Evolutionary conservation across 371 early-diverging fungal genomes (phyloP).

Genomic region (Rhizopus delemar): DNA sequence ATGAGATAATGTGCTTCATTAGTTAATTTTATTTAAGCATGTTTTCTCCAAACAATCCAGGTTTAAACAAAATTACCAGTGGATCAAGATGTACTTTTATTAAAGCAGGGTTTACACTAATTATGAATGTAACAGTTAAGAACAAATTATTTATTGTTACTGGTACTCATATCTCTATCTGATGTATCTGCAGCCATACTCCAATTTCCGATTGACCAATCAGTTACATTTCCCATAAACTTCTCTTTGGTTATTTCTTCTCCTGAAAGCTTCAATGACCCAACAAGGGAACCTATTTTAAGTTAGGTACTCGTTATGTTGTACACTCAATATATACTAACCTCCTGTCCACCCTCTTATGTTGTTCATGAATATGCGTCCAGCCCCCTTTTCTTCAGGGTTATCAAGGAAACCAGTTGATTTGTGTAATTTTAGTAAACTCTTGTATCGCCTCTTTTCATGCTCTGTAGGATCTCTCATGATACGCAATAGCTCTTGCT

Average conservation of each 20-base stretch:
- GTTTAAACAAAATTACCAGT: no score
- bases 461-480: constrained; percentile 44
- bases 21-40: no score
- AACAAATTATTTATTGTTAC: no score
- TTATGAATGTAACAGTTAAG: no score
- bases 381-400: constrained; percentile 43
- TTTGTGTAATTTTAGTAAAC: constrained; percentile 33
- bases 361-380: constrained; percentile 69
- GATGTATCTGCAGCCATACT: background rate
- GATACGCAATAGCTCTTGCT: constrained; percentile 59
- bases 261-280: constrained; percentile 69
- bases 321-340: constrained; percentile 18
- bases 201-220: constrained; percentile 64
- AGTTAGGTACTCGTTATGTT: background rate
- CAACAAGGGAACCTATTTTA: constrained; percentile 64
- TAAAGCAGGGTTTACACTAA: no score
- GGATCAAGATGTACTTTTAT: no score
- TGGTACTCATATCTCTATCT: no score
- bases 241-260: constrained; percentile 66
- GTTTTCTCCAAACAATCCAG: no score
- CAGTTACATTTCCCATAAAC: constrained; percentile 63
- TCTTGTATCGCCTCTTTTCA: constrained; percentile 42
- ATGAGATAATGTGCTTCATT: no score
- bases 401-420: constrained; percentile 40
- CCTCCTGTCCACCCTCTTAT: constrained; percentile 80